A percentile compares a stretch with the other conserved stretches of the same genome.
Evolutionary conservation across 306 rosid genomes (phyloP).

Genomic region (Vigna nakashimae): DNA sequence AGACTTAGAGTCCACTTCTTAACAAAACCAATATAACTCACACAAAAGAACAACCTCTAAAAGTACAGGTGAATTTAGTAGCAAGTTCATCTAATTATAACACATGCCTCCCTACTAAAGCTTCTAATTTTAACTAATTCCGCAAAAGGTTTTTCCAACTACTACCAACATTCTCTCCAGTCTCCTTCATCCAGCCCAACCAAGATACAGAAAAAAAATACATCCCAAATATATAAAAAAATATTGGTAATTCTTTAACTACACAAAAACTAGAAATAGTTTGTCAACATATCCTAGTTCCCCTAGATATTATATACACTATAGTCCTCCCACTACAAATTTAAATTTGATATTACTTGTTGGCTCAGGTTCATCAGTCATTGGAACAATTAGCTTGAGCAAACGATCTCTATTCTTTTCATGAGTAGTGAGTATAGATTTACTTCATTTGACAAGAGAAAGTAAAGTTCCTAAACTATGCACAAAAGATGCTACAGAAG

Average conservation of each 20-base stretch:
- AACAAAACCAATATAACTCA: background rate
- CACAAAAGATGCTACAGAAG: slow-evolving; percentile 7
- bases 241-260: background rate
- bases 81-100: slow-evolving; percentile 21
- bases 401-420: slow-evolving; percentile 18
- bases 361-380: background rate
- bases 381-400: slow-evolving; percentile 7
- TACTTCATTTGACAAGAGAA: slow-evolving; percentile 2
- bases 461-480: slow-evolving; percentile 14
- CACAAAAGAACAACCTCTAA: slow-evolving; percentile 5
- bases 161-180: slow-evolving; percentile 13
- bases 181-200: slow-evolving; percentile 10
- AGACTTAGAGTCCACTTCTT: too few relatives aligned
- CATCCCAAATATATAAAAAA: background rate
- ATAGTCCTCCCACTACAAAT: slow-evolving; percentile 11
- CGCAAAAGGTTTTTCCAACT: slow-evolving; percentile 12
- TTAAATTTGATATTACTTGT: slow-evolving; percentile 18
- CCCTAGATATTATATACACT: slow-evolving; percentile 14
- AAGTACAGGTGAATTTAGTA: slow-evolving; percentile 11
- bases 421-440: background rate
- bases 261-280: slow-evolving; percentile 20
- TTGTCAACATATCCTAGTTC: background rate
- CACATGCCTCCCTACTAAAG: slow-evolving; percentile 9
- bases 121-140: background rate
- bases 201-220: slow-evolving; percentile 4